A percentile compares a stretch with the other conserved stretches of the same genome.
Conservation (phyloP, 1,284 basidiomycete genomes). For the Vanrija pseudolonga region DNA sequence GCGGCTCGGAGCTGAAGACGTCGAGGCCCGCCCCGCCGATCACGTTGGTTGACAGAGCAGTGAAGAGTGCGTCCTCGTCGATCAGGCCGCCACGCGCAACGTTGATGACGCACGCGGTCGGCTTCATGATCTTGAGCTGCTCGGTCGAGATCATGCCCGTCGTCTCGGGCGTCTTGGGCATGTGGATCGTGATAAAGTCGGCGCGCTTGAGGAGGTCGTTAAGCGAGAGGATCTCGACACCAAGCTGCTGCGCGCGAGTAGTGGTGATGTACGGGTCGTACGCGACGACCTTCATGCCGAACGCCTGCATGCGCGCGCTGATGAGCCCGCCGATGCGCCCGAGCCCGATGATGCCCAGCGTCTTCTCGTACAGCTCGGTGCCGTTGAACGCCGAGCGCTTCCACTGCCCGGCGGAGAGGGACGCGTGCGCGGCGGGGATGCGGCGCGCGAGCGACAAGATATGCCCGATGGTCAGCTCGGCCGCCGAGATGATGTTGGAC, state of each 20-base stretch:
- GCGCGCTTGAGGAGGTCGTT: conserved; percentile 16
- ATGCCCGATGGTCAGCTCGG: conserved; percentile 9
- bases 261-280: conserved; percentile 22
- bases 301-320: conserved; percentile 22
- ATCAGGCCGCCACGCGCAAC: conserved; percentile 31
- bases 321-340: conserved; percentile 20
- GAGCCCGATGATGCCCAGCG: conserved; percentile 15
- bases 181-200: conserved; percentile 27
- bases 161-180: conserved; percentile 21
- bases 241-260: conserved; percentile 6
- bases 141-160: conserved; percentile 15
- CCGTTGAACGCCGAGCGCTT: conserved; percentile 3
- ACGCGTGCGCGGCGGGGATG: conserved; percentile 6
- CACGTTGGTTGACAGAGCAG: conserved; percentile 14
- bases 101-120: conserved; percentile 27
- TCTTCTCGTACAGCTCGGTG: conserved; percentile 9
- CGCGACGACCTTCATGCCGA: conserved; percentile 16
- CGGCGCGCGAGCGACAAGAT: conserved; percentile 11
- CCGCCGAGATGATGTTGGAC: conserved; percentile 14
- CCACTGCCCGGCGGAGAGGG: conserved; percentile 1
- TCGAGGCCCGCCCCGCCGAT: conserved; percentile 26
- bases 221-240: conserved; percentile 6
- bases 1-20: conserved; percentile 20
- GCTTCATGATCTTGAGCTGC: conserved; percentile 21
- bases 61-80: conserved; percentile 23